A percentile compares a stretch with the other conserved stretches of the same genome.
These are phyloP conservation scores for Lupinus albus DNA, from an alignment of 306 rosid genomes.

Conservation along the genomic window DNA sequence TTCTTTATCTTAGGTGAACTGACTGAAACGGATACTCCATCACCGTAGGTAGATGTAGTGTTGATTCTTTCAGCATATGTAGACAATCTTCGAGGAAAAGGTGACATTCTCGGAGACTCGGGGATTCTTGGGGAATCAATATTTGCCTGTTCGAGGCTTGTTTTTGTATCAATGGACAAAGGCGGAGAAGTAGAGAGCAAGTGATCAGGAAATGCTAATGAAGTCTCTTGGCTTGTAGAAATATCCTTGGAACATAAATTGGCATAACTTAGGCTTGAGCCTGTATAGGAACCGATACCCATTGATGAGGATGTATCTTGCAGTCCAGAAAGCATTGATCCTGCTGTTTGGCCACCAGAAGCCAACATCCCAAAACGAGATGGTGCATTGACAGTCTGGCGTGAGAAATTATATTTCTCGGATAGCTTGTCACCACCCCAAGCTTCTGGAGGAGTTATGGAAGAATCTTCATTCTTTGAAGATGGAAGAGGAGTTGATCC, in stretches of 20 bases:
- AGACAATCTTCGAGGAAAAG: slow-evolving; percentile 68
- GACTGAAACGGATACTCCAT: slow-evolving; percentile 61
- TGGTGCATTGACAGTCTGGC: slow-evolving; percentile 60
- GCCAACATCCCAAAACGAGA: slow-evolving; percentile 59
- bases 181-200: slow-evolving; percentile 9
- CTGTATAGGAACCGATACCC: slow-evolving; percentile 54
- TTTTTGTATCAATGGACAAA: slow-evolving; percentile 57
- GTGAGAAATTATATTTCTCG: slow-evolving; percentile 67
- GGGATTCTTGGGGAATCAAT: slow-evolving; percentile 59
- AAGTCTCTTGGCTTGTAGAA: slow-evolving; percentile 67
- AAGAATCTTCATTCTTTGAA: slow-evolving; percentile 75
- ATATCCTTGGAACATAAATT: slow-evolving; percentile 67
- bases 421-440: slow-evolving; percentile 96
- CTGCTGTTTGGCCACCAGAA: slow-evolving; percentile 70
- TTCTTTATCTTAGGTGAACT: slow-evolving; percentile 94
- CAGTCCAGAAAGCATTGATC: slow-evolving; percentile 65
- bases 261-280: slow-evolving; percentile 55
- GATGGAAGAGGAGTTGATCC: slow-evolving; percentile 76
- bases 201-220: slow-evolving; percentile 64
- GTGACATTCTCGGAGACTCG: slow-evolving; percentile 60
- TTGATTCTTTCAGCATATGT: slow-evolving; percentile 93
- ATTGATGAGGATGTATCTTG: slow-evolving; percentile 64
- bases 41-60: slow-evolving; percentile 67
- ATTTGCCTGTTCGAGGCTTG: slow-evolving; percentile 63
- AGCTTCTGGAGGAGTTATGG: slow-evolving; percentile 99